phyloP scores from a whole-genome alignment of 371 early-diverging fungal genomes.

The Mucor sp. region DNA sequence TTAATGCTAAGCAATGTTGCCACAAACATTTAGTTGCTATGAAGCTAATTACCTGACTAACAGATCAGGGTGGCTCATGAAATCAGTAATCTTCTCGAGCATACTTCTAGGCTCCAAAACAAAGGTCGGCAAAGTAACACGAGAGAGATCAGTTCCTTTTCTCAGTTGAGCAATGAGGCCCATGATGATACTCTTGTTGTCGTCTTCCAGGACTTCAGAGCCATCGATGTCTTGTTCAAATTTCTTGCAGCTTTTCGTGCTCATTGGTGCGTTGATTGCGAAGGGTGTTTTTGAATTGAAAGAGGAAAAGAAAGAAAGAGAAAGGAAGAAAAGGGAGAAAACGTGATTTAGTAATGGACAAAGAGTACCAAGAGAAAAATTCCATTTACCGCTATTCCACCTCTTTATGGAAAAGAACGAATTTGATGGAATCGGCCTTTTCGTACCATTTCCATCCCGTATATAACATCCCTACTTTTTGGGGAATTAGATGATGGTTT shows the following conservation, averaged over 20 bases:
- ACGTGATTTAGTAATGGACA: constrained; percentile 14
- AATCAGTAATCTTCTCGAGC: constrained; percentile 92
- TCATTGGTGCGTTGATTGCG: not conserved
- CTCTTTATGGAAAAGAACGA: not conserved
- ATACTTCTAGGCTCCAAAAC: constrained; percentile 92
- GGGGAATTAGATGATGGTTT: not conserved
- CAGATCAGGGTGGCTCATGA: constrained; percentile 89
- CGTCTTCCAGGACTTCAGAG: constrained; percentile 82
- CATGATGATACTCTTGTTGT: constrained; percentile 80
- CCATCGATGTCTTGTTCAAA: constrained; percentile 35
- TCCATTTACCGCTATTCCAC: constrained; percentile 8
- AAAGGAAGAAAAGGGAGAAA: constrained; percentile 9
- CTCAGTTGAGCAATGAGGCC: constrained; percentile 84
- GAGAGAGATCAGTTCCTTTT: constrained; percentile 83
- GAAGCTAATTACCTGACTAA: constrained; percentile 65
- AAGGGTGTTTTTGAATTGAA: not conserved
- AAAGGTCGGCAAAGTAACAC: constrained; percentile 91
- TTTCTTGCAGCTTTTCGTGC: constrained; percentile 3
- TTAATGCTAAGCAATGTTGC: not conserved
- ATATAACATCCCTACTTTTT: not conserved
- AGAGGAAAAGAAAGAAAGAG: constrained; percentile 8
- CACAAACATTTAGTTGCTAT: not conserved
- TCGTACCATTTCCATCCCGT: not conserved
- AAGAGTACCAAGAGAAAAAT: constrained; percentile 5
- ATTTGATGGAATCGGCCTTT: not conserved